Evolutionary conservation across 768 basidiomycete species (phyloP).

Genomic region (Ramaria rubella): DNA sequence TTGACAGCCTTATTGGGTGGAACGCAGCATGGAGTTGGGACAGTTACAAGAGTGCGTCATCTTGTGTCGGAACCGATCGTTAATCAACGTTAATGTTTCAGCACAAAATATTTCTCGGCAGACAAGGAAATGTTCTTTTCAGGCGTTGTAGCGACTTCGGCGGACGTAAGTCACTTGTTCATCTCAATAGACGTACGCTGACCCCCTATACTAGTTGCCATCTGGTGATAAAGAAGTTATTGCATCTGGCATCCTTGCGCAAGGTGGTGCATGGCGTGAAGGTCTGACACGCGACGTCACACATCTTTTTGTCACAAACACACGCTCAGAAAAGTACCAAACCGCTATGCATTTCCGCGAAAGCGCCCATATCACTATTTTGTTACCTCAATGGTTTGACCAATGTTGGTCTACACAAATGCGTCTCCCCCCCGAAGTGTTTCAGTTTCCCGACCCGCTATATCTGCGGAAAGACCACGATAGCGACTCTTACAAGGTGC

Average conservation of each 20-base stretch:
- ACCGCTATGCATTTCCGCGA: constrained; percentile 52
- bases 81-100: constrained; percentile 18
- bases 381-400: constrained; percentile 94
- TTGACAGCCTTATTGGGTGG: constrained; percentile 59
- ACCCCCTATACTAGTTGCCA: constrained; percentile 40
- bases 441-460: constrained; percentile 70
- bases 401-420: constrained; percentile 41
- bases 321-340: constrained; percentile 45
- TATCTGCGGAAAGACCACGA: constrained; percentile 32
- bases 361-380: constrained; percentile 51
- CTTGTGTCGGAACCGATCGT: neutral
- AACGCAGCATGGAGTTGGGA: constrained; percentile 53
- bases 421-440: constrained; percentile 48
- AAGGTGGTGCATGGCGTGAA: constrained; percentile 77
- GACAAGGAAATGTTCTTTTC: constrained; percentile 79
- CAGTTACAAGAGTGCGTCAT: constrained; percentile 48
- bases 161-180: constrained; percentile 41
- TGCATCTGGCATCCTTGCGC: constrained; percentile 59
- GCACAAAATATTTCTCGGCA: constrained; percentile 61
- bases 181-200: neutral
- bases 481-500: neutral
- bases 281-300: constrained; percentile 82
- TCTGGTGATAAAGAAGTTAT: constrained; percentile 64
- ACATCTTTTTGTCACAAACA: constrained; percentile 65
- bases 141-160: constrained; percentile 66